These are phyloP conservation scores for Fusarium equiseti DNA, from an alignment of 2,329 filamentous ascomycete species.

Conservation along the genomic window DNA sequence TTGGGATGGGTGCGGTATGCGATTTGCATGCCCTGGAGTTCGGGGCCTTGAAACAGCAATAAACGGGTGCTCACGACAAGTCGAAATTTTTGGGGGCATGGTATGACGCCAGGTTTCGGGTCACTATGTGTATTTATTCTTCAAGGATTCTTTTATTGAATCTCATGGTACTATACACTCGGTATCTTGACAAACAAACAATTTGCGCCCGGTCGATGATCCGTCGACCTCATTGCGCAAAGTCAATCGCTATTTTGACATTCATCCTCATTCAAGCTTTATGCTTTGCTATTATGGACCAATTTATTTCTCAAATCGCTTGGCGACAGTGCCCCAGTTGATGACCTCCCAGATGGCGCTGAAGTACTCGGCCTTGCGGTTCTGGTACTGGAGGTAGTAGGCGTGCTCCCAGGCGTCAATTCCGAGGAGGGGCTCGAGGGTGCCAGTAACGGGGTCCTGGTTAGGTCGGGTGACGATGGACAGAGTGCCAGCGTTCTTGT, in stretches of 20 bases:
- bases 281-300: background rate
- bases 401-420: conserved; percentile 98
- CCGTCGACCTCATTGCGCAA: background rate
- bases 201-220: conserved; percentile 1
- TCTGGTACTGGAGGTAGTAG: conserved; percentile 96
- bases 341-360: conserved; percentile 92
- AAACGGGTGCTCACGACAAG: background rate
- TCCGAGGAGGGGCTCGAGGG: conserved; percentile 84
- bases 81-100: background rate
- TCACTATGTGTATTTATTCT: conserved; percentile 21
- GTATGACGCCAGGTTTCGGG: background rate
- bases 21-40: background rate
- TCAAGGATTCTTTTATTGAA: conserved; percentile 25
- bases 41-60: background rate
- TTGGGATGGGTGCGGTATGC: background rate
- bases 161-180: conserved; percentile 39
- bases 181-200: conserved; percentile 38
- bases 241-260: conserved; percentile 27
- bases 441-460: conserved; percentile 89
- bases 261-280: background rate
- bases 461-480: conserved; percentile 80
- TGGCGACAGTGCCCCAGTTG: conserved; percentile 93
- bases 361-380: conserved; percentile 97
- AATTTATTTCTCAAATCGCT: conserved; percentile 71
- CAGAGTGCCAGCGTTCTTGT: conserved; percentile 71